Conservation (phyloP, 2,329 filamentous ascomycete species). For the Penicillium aurantiogriseum region DNA sequence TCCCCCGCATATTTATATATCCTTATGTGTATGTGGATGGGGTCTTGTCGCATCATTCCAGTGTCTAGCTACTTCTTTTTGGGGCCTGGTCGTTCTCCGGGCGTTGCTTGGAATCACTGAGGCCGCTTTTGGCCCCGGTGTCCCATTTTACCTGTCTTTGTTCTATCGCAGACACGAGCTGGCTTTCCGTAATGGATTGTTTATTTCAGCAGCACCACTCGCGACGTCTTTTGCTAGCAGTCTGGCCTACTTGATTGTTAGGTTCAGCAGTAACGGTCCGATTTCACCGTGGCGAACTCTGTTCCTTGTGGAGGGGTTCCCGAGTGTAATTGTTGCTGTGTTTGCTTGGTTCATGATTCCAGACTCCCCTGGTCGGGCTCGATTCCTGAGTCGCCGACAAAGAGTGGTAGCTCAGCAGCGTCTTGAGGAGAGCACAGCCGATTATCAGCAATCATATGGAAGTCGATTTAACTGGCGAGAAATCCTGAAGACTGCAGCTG, state of each 20-base stretch:
- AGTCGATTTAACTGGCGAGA: conserved; percentile 55
- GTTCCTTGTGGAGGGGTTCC: conserved; percentile 82
- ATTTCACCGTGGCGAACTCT: conserved; percentile 83
- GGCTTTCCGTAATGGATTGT: conserved; percentile 79
- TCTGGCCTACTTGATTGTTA: conserved; percentile 73
- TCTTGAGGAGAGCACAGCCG: conserved; percentile 54
- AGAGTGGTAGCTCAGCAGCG: conserved; percentile 69
- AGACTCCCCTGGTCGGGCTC: conserved; percentile 67
- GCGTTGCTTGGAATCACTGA: conserved; percentile 55
- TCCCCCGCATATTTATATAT: conserved; percentile 61
- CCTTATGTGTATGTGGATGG: conserved; percentile 68
- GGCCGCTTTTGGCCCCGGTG: conserved; percentile 62
- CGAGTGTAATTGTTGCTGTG: conserved; percentile 71
- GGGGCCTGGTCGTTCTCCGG: conserved; percentile 49
- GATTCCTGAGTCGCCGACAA: conserved; percentile 62
- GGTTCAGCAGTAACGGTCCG: conserved; percentile 61
- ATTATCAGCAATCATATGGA: conserved; percentile 30
- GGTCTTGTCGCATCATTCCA: conserved; percentile 76
- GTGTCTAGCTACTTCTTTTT: conserved; percentile 62
- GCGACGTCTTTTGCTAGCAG: conserved; percentile 70
- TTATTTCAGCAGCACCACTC: conserved; percentile 70
- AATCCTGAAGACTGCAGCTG: conserved; percentile 58
- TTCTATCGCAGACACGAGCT: conserved; percentile 69
- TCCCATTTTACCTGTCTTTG: conserved; percentile 64
- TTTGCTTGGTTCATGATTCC: conserved; percentile 74